Evolutionary conservation across 129 eudicot genomes (phyloP), one percentile per base, ranked within the genome.

Genomic region (Escallonia rubra): DNA sequence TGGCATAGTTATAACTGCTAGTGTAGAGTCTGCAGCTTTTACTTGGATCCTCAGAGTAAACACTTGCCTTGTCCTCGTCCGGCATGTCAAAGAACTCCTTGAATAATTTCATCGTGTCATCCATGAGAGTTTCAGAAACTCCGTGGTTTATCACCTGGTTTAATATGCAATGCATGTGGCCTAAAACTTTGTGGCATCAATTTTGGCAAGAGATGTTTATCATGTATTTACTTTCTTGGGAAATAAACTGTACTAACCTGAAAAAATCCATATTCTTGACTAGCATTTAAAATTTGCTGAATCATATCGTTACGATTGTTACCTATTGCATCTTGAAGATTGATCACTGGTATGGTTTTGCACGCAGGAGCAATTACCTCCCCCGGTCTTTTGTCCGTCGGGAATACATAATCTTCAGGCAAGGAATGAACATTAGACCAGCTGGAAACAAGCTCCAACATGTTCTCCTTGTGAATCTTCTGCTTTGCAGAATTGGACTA

Each of bases 101-200:
- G 7, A 38, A 59, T 38, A 76, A 73, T 43, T 63, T 54, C 73
- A 76, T 68, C 16, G 82, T 73, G 2, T 81, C 74, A 46, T 68
- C 52, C 42, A 76, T 65, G 15, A 81, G 3, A 59, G 58, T 71
- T 64, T 63, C 44, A 52, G 74, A 68, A 63, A 81, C 71, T 62
- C 82, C 86, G 68, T 81, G 82, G 72, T 81, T 76, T 52, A 81
- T 72, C 64, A 74, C 83, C 83, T 80, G 43, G 2, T n/a, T 40
- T 46, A 23, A 23, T 23, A 23, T 23, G 34, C 15, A 7, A 47
- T 16, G 48, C n/a, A 16, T 46, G 9, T 63, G 7, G 56, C 6
- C 16, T 43, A 23, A 10, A 63, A 8, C 41, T 3, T 47, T 67
- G 34, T 23, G 34, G 34, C 34, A 23, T 53, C 45, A 16, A 42